Conservation (phyloP, 208 protist genomes). For the Crithidia sp. region DNA sequence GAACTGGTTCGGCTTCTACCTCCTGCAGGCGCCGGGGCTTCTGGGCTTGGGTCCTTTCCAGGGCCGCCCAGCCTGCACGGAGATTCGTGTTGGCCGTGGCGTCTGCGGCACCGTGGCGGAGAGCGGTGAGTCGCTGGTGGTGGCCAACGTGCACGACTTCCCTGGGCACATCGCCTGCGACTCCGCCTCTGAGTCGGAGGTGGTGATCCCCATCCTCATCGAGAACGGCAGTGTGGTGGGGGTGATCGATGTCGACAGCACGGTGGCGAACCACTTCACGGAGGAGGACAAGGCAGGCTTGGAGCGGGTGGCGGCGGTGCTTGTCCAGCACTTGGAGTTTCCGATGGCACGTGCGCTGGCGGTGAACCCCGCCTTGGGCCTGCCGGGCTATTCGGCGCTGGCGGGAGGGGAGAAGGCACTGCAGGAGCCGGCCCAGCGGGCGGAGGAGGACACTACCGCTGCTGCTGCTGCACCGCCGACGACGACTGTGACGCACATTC, state of each 20-base stretch:
- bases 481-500: constrained; percentile 37
- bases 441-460: constrained; percentile 2
- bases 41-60: constrained; percentile 95
- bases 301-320: constrained; percentile 59
- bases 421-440: constrained; percentile 1
- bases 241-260: constrained; percentile 89
- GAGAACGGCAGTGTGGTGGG: constrained; percentile 66
- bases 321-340: constrained; percentile 65
- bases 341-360: constrained; percentile 58
- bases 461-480: neutral
- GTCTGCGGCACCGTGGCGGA: constrained; percentile 88
- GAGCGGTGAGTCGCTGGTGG: constrained; percentile 53
- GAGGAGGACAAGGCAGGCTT: constrained; percentile 66
- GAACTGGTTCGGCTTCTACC: constrained; percentile 95
- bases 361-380: constrained; percentile 45
- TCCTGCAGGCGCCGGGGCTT: constrained; percentile 65
- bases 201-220: constrained; percentile 87
- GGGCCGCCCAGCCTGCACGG: constrained; percentile 89
- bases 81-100: constrained; percentile 86
- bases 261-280: constrained; percentile 58
- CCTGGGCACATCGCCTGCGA: constrained; percentile 96
- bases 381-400: constrained; percentile 26
- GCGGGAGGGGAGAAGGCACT: constrained; percentile 23
- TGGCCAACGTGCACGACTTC: constrained; percentile 91
- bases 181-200: constrained; percentile 85